Evolutionary conservation across 2,329 filamentous ascomycete species (phyloP), one percentile per base, ranked within the genome.

Genomic region (Ceratocystis destructans): DNA sequence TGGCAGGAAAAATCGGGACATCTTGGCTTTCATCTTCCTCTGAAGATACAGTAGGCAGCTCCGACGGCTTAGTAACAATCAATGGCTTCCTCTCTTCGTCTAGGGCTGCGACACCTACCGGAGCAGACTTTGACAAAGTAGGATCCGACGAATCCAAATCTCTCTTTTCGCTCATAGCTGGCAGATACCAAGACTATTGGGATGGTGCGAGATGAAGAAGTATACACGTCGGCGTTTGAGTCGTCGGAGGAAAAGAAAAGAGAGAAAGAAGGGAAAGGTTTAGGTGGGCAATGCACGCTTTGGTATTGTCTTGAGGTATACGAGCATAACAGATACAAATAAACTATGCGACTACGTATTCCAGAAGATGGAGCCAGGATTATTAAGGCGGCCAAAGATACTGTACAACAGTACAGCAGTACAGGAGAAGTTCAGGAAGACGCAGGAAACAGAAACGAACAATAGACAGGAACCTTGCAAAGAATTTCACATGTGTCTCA

Each of bases 21-120:
- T 59, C 28, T n/a, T 25, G 55, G n/a, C 12, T 37, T n/a, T 25
- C n/a, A 8, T 31, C 7, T 31, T 31, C 28, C 5, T 37, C 22
- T 5, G 48, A 20, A 53, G 48, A 53, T 28, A 6, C 15, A 20
- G 48, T n/a, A 59, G 55, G 33, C 12, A 25, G 22, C 55, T 7
- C 55, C 12, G 55, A 17, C n/a, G 55, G 28, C 55, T 33, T n/a
- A 33, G 55, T 12, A n/a, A n/a, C 55, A 59, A 59, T 33, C n/a
- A 59, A n/a, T 8, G 55, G 55, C 55, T 59, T 17, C 55, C 31
- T 59, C 55, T 59, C 55, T 59, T 59, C 25, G 55, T 31, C 22
- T 10, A 3, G 55, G 6, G 55, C 17, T 7, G 28, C 22, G 20
- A 15, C 48, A 53, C 22, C 55, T 31, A n/a, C 55, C 55, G 55